Evolutionary conservation across 2,329 filamentous ascomycete species (phyloP), one percentile per base, ranked within the genome.

Genomic region (Dactylella cylindrospora): DNA sequence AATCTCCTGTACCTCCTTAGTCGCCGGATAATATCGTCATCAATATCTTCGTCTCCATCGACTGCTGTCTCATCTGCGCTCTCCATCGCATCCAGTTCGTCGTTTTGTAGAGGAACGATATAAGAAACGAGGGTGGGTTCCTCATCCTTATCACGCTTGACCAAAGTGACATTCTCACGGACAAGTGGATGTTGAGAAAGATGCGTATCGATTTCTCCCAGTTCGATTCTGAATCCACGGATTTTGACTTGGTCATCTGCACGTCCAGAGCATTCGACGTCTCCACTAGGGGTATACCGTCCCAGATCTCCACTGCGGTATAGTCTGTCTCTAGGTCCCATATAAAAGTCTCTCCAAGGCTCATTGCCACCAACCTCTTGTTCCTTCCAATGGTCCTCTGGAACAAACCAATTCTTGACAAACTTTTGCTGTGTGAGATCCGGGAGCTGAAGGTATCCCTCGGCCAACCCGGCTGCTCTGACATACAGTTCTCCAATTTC

Each of bases 231-330:
- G 78, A 96, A 97, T 1, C 91, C 91, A 61, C 93, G 85, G 66
- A 97, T 91, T 77, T 97, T 98, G 76, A 96, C 88, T 71, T 97
- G 91, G 67, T 85, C 81, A 70, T 97, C 91, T 19, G 83, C 84
- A 57, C 93, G 80, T 17, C 91, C 91, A 7, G 86, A 84, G 70
- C 84, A 87, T 69, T 86, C 85, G 8, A 89, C 85, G 66, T 85
- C 84, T 28, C 87, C 88, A 36, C 82, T 78, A 1, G 79, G 77
- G 45, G 82, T 81, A 70, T 87, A 90, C 54, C 83, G 77, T 2
- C 91, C 91, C 2, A 98, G 76, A 71, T 97, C 91, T 20, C 91
- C 93, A 31, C 85, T 93, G 15, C 87, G 77, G 73, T 98, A 97
- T 45, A 97, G 74, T 26, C 90, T 80, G 74, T 97, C 93, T 65